These are phyloP conservation scores for Usnea hakonensis DNA, from an alignment of 495 filamentous ascomycete genomes.

Conservation along the genomic window DNA sequence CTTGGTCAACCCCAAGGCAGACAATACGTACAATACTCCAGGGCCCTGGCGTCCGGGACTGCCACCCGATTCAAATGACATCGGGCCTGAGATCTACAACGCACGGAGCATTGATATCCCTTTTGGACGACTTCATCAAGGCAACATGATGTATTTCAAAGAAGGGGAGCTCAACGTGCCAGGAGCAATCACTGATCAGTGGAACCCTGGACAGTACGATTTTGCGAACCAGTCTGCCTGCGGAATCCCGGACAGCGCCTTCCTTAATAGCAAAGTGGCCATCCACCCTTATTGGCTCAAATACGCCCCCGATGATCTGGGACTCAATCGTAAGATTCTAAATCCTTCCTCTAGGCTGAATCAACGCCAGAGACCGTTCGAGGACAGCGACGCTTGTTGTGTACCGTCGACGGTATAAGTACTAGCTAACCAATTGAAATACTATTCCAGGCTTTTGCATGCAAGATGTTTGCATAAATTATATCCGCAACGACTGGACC, in stretches of 20 bases:
- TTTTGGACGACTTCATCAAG: conserved; percentile 15
- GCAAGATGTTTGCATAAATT: no score
- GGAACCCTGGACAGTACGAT: conserved; percentile 5
- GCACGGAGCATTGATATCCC: conserved; percentile 18
- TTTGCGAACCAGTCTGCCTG: conserved; percentile 15
- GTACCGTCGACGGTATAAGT: no score
- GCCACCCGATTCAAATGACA: no score
- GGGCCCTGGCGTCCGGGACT: no score
- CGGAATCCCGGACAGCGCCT: conserved; percentile 17
- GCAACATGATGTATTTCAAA: conserved; percentile 12
- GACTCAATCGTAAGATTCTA: neutral
- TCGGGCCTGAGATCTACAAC: no score
- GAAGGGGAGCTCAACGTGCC: conserved; percentile 2
- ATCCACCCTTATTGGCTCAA: conserved; percentile 1
- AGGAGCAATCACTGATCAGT: conserved; percentile 2
- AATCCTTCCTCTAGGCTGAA: conserved; percentile 7
- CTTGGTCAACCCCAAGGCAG: no score
- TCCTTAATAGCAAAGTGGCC: conserved; percentile 9
- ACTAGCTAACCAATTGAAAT: no score
- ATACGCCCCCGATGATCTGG: no score
- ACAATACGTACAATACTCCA: no score
- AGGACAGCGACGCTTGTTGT: no score
- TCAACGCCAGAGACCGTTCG: no score
- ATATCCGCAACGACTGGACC: neutral
- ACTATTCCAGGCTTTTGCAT: no score